Evolutionary conservation across 257 asterid species (phyloP), one percentile per base, ranked within the genome.

Genomic region (Rehmannia glutinosa): DNA sequence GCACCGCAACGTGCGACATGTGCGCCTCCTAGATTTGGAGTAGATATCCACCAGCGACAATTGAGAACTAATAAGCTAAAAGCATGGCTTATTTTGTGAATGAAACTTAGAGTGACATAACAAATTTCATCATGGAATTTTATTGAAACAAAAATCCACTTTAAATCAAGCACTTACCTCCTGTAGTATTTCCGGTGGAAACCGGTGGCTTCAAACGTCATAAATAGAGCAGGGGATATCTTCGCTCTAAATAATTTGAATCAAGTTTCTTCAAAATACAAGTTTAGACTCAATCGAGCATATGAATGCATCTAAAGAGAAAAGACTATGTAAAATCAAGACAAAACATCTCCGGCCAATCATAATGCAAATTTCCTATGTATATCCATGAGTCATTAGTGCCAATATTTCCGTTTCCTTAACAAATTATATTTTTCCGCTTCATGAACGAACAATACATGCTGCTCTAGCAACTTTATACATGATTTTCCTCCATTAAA

Each of bases 21-120:
- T 92, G 98, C 98, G 90, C 98, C 97, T 79, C 95, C 95, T n/a
- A n/a, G n/a, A n/a, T 77, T 82, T 62, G 98, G 98, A 92, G 98
- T 97, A 92, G 91, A 92, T 92, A 92, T 92, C 98, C 98, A 92
- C 95, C 97, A 87, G 97, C 98, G 96, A 87, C 90, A 91, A 91
- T 91, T 80, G 82, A 88, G 61, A 88, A 83, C 77, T 77, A 65
- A 91, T 85, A 83, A 94, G 95, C 88, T 81, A 70, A 80, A 81
- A 78, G 78, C 61, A 71, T 30, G 72, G 77, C 41, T 73, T 77
- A n/a, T n/a, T n/a, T 83, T 54, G 67, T 47, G 55, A 51, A 82
- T 50, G 17, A 53, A 78, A 71, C 64, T 12, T 38, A 67, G 58
- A 70, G 69, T 28, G 62, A 66, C 59, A 47, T 55, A 42, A 64